Base-by-base conservation (phyloP, 371 early-diverging fungal genomes). In the Phascolomyces articulosus region DNA sequence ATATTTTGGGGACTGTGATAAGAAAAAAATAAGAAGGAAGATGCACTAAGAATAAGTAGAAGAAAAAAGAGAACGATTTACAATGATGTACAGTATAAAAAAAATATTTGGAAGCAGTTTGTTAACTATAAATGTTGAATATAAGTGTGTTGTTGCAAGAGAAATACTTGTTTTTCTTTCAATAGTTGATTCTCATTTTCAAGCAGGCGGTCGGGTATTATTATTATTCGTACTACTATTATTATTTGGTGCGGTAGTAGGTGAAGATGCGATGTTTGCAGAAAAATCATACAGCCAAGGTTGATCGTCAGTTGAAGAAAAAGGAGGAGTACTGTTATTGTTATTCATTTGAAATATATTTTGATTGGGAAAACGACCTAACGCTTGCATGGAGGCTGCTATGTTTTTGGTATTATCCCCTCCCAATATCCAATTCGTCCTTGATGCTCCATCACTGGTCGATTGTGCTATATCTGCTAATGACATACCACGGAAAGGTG, bases 401-500 rank as follows among this genome's bases (percentile, higher is more conserved):
- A 71, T 11, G 23, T 71, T 67, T 38, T 60, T 58, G 16, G 60
- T 49, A 48, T 71, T 71, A 47, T 67, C 71, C n/a, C 23, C 44
- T 7, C 70, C 71, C 34, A 67, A 13, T 6, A 57, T 56, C 71
- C 71, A 71, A 47, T 66, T 47, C 2, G 67, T 71, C 0, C 64
- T 53, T 1, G 71, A 71, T 2, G 60, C 64, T 13, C 71, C 71
- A 40, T 71, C 71, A 34, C 71, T 67, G 1, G 66, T 71, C 13
- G 71, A 67, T 16, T 60, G 15, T 16, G 71, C 55, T 20, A 71
- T 41, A 23, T 71, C 71, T 4, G 71, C 71, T 18, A 71, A 40
- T 1, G 67, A 64, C 67, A 71, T 64, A n/a, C 63, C 63, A 15
- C 67, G 67, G 11, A 56, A 27, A n/a, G n/a, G n/a, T 0, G 60